Conservation (phyloP, 805 yeast genomes). For the Hanseniaspora clermontiae region DNA sequence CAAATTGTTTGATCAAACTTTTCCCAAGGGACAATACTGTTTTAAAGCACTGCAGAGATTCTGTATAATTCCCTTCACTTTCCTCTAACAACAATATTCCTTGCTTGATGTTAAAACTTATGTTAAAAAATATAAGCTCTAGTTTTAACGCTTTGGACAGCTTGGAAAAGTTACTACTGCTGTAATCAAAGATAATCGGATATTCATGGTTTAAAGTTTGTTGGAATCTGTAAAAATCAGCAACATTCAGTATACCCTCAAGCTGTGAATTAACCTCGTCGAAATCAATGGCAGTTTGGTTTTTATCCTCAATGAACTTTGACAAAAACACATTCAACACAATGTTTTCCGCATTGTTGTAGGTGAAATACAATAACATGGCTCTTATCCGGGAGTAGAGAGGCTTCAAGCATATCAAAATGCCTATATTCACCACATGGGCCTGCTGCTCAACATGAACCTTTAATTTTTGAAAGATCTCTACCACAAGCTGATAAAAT, state of each 20-base stretch:
- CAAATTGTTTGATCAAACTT: slow-evolving; percentile 37
- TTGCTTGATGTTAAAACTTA: slow-evolving; percentile 15
- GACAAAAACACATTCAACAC: not conserved
- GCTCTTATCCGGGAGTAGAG: not conserved
- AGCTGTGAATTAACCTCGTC: not conserved
- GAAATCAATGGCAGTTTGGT: not conserved
- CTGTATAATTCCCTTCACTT: slow-evolving; percentile 16
- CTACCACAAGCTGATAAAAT: slow-evolving; percentile 19
- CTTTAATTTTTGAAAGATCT: slow-evolving; percentile 7
- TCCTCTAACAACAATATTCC: not conserved
- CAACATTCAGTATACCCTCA: not conserved
- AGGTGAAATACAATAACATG: not conserved
- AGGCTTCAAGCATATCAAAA: not conserved
- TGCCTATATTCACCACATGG: not conserved
- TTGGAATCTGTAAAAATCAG: slow-evolving; percentile 13
- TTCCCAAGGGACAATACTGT: slow-evolving; percentile 40
- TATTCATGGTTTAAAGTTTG: slow-evolving; percentile 15
- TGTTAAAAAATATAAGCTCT: slow-evolving; percentile 22
- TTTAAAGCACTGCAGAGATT: slow-evolving; percentile 31
- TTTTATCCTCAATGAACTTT: not conserved
- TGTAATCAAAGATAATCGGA: slow-evolving; percentile 21
- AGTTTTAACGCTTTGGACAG: slow-evolving; percentile 14
- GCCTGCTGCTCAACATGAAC: not conserved
- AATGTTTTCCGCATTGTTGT: not conserved
- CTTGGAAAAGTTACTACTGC: slow-evolving; percentile 16